Evolutionary conservation across 371 early-diverging fungal genomes (phyloP), one percentile per base, ranked within the genome.

Genomic region (Apophysomyces sp.): DNA sequence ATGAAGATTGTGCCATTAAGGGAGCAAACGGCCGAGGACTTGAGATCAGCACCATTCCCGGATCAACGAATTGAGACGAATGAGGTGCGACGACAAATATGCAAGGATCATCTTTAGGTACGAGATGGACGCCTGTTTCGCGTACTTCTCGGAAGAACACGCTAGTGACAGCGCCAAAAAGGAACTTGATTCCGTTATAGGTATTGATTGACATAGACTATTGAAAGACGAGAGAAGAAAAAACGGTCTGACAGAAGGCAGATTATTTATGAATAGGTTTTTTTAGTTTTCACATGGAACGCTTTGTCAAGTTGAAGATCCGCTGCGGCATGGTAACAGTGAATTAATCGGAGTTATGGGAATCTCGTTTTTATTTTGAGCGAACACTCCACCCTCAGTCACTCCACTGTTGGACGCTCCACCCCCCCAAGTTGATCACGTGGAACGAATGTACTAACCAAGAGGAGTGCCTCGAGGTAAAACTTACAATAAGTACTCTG

Each of bases 21-120:
- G 90, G 92, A 31, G 86, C 86, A 52, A 92, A 86, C 15, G 80
- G 64, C 29, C 93, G 86, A 31, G 82, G 82, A 41, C 84, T 86
- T 44, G 86, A 85, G 53, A 80, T 80, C 27, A 91, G 77, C 13
- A 94, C 84, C 73, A 94, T 82, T n/a, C 92, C 73, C 2, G 92
- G 92, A 29, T 52, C 44, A 16, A 74, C 66, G 74, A 81, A 84
- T 73, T 94, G 95, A 72, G 93, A 93, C 36, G 90, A 89, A 81
- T 94, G 95, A 40, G 95, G 95, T 0, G 91, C 94, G 15, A 86
- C 87, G 41, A 91, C 89, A 73, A 94, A 94, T 37, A 94, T 88
- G 58, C 91, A 87, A 4, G 93, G 92, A 12, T 88, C 92, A 2
- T 78, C 78, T 30, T 65, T 62, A 3, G 95, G 95, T 55, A 95